Base-by-base conservation (phyloP, 2,329 filamentous ascomycete genomes). In the Colletotrichum salicis region DNA sequence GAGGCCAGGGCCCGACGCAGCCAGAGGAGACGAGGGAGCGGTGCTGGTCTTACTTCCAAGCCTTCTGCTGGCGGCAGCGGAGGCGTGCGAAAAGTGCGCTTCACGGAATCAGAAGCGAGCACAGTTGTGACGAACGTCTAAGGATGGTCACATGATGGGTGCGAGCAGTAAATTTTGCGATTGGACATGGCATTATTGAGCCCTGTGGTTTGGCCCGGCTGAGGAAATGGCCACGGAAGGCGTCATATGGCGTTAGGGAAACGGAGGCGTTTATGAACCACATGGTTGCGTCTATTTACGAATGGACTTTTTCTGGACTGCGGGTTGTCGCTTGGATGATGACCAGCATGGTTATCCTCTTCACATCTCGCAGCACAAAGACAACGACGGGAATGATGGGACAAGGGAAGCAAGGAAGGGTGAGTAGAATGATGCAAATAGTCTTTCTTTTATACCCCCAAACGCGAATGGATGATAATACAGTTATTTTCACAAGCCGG, bases 1-100 rank as follows among this genome's bases (percentile, higher is more conserved):
- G 89, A 92, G 68, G 90, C 90, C 4, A 83, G 90, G 60, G 86
- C 87, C 0, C 83, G 81, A 74, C 84, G 90, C 68, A 91, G 81
- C 74, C 84, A 87, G 77, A 84, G 86, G 59, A 83, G 89, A 56
- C 82, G 85, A 10, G 81, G 77, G 8, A 81, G 78, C 33, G 66
- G 65, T 22, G 77, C 76, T 11, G 76, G 74, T 73, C 67, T 70
- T 27, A 22, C 19, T 6, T 37, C 55, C 12, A 72, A 70, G 56
- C 55, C 45, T 73, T 78, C 70, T 22, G 56, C 64, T 29, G 58
- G 64, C 62, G 79, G 64, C 72, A 79, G 58, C 71, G 76, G 77
- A 76, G 35, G 74, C 5, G 73, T 77, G 24, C 76, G 82, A 55
- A 84, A 79, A 73, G 83, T 84, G 48, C 79, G 80, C 22, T 85